Evolutionary conservation across 73 alveolate species (phyloP).

Genomic region (Paramecium biaurelia): DNA sequence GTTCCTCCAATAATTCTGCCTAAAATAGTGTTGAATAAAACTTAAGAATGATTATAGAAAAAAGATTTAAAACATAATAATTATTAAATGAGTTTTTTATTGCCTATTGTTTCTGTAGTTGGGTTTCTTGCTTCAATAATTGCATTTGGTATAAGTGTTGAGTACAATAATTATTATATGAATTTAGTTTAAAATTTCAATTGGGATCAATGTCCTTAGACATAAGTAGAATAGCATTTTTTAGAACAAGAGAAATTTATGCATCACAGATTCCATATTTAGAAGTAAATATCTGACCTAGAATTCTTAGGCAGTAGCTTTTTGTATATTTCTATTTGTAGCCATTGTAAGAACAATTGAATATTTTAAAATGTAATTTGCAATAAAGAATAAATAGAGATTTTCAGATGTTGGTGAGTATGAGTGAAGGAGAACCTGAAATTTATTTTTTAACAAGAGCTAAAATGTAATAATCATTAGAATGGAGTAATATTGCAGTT

Average conservation of each 20-base stretch:
- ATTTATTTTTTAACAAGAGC: background rate
- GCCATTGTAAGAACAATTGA: background rate
- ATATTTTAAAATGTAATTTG: background rate
- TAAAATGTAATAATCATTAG: background rate
- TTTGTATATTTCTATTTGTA: background rate
- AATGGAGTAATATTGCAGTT: conserved; percentile 36
- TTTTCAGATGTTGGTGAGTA: background rate
- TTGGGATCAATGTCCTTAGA: background rate
- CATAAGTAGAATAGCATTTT: conserved; percentile 31
- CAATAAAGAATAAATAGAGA: background rate
- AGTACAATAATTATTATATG: background rate
- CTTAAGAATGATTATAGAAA: background rate
- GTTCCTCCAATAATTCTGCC: background rate
- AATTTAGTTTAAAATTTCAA: background rate
- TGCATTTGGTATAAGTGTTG: background rate
- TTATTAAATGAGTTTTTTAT: background rate
- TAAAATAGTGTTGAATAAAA: background rate
- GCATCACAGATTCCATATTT: conserved; percentile 18
- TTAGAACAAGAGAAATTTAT: background rate
- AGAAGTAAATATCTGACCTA: background rate
- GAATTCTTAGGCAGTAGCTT: background rate
- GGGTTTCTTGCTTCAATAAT: background rate
- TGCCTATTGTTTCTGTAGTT: background rate
- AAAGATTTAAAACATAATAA: background rate
- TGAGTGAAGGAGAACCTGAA: conserved; percentile 13